Evolutionary conservation across 1,284 basidiomycete species (phyloP).

Genomic region (Cutaneotrichosporon curvatum): DNA sequence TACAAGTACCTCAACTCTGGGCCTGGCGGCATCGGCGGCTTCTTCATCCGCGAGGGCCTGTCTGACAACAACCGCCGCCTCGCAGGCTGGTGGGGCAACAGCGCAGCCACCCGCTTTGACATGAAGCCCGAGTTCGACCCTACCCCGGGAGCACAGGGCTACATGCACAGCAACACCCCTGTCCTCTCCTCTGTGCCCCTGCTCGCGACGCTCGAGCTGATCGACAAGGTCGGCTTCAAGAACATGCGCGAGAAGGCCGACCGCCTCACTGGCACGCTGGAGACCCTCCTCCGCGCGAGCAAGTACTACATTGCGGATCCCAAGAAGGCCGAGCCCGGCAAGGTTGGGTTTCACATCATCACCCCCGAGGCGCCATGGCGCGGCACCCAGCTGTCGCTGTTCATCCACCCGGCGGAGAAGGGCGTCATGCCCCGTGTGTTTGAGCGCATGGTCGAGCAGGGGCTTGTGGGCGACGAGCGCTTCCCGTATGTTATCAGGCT

Average conservation of each 20-base stretch:
- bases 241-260: slow-evolving; percentile 63
- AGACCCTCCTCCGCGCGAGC: slow-evolving; percentile 57
- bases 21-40: slow-evolving; percentile 88
- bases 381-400: slow-evolving; percentile 77
- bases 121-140: slow-evolving; percentile 82
- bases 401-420: slow-evolving; percentile 57
- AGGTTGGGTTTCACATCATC: slow-evolving; percentile 70
- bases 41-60: slow-evolving; percentile 40
- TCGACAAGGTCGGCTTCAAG: slow-evolving; percentile 67
- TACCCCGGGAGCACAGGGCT: slow-evolving; percentile 83
- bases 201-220: slow-evolving; percentile 71
- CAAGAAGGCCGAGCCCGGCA: slow-evolving; percentile 1
- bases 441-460: slow-evolving; percentile 56
- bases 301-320: slow-evolving; percentile 52
- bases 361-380: slow-evolving; percentile 65
- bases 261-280: slow-evolving; percentile 64
- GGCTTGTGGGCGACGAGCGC: slow-evolving; percentile 83
- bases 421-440: slow-evolving; percentile 67
- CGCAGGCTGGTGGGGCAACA: slow-evolving; percentile 97
- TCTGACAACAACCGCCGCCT: slow-evolving; percentile 54
- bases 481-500: slow-evolving; percentile 83
- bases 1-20: slow-evolving; percentile 98
- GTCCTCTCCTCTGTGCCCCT: slow-evolving; percentile 71
- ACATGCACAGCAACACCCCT: slow-evolving; percentile 89
- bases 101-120: slow-evolving; percentile 74